Evolutionary conservation across 1,284 basidiomycete species (phyloP).

Genomic region (Schizophyllum amplum): DNA sequence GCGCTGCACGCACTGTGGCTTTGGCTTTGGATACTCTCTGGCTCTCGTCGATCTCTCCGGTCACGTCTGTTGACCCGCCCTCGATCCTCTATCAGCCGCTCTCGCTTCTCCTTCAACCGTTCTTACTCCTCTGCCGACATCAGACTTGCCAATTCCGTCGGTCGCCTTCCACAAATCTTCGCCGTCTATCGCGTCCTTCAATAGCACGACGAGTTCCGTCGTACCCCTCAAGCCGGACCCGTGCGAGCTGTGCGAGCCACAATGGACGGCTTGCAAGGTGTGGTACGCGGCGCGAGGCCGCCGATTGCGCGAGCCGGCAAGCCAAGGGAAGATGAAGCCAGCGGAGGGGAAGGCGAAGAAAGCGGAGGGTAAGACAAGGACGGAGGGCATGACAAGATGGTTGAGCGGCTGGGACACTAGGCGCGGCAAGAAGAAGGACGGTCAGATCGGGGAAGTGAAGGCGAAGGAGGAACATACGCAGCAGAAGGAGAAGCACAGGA

Average conservation of each 20-base stretch:
- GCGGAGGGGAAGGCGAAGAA: background rate
- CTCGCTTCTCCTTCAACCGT: background rate
- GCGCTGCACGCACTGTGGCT: constrained; percentile 13
- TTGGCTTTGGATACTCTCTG: constrained; percentile 8
- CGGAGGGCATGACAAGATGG: too few species aligned
- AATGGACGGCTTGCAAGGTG: constrained; percentile 15
- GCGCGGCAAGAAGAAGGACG: too few species aligned
- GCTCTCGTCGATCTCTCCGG: constrained; percentile 7
- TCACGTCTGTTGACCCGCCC: too few species aligned
- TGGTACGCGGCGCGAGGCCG: constrained; percentile 7
- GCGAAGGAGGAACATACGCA: too few species aligned
- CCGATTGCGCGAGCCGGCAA: background rate
- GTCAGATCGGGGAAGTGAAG: too few species aligned
- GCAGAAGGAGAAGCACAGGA: too few species aligned
- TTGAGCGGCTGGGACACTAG: too few species aligned
- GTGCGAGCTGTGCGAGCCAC: constrained; percentile 13
- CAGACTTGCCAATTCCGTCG: background rate
- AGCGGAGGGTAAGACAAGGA: background rate
- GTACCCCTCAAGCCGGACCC: constrained; percentile 8
- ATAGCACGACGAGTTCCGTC: background rate
- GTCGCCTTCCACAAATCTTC: background rate
- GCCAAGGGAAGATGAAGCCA: background rate
- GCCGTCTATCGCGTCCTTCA: background rate
- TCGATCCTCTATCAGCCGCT: background rate
- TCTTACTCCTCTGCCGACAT: background rate